A percentile compares a stretch with the other conserved stretches of the same genome.
These are phyloP conservation scores for Euphorbia corollata DNA, from an alignment of 441 rosid genomes.

Conservation along the genomic window DNA sequence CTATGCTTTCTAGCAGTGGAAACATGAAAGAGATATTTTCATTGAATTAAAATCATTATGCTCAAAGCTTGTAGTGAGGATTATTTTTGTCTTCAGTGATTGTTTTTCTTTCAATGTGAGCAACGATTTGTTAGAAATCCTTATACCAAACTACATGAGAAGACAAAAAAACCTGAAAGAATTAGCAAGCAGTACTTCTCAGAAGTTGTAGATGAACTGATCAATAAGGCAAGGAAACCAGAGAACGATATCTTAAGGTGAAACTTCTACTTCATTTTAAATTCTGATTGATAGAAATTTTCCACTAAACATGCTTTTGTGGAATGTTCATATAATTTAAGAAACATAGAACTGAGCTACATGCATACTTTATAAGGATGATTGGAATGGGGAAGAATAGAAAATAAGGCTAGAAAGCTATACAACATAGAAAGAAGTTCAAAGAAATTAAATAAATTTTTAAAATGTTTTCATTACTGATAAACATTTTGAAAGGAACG, in stretches of 20 bases:
- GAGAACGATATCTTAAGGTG: slow-evolving; percentile 57
- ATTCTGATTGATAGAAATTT: neutral
- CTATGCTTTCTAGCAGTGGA: slow-evolving; percentile 25
- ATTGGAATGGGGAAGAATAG: neutral
- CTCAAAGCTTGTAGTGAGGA: neutral
- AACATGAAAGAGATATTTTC: slow-evolving; percentile 39
- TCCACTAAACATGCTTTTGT: neutral
- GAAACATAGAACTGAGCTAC: slow-evolving; percentile 1
- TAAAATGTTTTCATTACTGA: neutral
- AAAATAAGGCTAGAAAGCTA: neutral
- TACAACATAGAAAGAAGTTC: neutral
- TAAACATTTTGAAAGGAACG: neutral
- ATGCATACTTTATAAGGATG: neutral
- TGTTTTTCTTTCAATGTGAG: neutral
- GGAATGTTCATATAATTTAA: neutral
- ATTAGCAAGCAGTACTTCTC: slow-evolving; percentile 38
- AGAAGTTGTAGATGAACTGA: slow-evolving; percentile 44
- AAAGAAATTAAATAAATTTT: neutral
- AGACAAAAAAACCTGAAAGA: slow-evolving; percentile 32
- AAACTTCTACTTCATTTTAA: neutral
- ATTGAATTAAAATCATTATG: neutral
- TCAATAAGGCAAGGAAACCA: slow-evolving; percentile 44
- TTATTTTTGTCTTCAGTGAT: neutral
- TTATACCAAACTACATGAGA: slow-evolving; percentile 36
- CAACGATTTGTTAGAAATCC: neutral